Base-by-base conservation (phyloP, 495 filamentous ascomycete genomes). In the Talaromyces trachyspermus region DNA sequence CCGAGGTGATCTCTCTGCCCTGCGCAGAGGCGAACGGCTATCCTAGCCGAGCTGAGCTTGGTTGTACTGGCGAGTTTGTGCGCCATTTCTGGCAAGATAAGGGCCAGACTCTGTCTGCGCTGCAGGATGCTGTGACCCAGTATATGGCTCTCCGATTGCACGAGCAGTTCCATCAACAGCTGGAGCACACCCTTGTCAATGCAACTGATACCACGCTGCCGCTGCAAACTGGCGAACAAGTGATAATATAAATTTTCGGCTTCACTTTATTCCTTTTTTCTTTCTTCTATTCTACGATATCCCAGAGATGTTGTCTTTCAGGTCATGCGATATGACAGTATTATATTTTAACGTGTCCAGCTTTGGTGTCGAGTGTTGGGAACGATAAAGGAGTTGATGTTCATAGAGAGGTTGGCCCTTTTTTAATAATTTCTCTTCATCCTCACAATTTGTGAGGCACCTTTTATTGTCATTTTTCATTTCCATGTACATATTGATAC, bases 1-100 rank as follows among this genome's bases (percentile, higher is more conserved):
- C 65, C 4, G 65, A 69, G 49, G 59, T 69, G 23, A 58, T 59
- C 43, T 56, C 60, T 11, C 51, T 71, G 4, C 46, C 62, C 17
- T 71, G 66, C 41, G 54, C 54, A 3, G 66, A 68, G 36, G 66
- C 66, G n/a, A 71, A 57, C 45, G 54, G 57, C 25, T 57, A 41
- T 29, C 57, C 57, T 5, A 43, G 48, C 17, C 35, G 42, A 10
- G 49, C 50, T 3, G 15, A 51, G n/a, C 36, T 29, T 3, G 49
- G 49, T 4, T 59, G 56, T 32, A 32, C 25, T 4, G 49, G 56
- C 18, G 52, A 51, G 24, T 49, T 56, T 8, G 49, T 56, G 14
- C 46, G 51, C 2, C 56, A 59, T 40, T 59, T 51, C 33, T 59
- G 56, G 56, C 26, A 27, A 4, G 38, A 29, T 20, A 59, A 59